phyloP scores from a whole-genome alignment of 176 grass and related monocot genomes.

The Musa troglodytarum region DNA sequence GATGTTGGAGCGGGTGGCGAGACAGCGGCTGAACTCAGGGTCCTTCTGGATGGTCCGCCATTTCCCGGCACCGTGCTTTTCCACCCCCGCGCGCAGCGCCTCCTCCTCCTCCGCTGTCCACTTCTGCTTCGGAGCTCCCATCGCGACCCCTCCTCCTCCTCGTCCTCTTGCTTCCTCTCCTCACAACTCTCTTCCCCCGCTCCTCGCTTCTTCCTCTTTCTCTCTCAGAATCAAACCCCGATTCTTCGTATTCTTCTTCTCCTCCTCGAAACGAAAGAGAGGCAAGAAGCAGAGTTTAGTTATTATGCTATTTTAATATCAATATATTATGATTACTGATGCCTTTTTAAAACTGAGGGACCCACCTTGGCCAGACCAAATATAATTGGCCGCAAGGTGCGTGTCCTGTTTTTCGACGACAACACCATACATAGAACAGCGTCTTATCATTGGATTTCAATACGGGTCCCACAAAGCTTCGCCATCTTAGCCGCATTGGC shows the following conservation, averaged over 20 bases:
- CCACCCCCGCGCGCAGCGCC: conserved; percentile 74
- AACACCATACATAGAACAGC: too few relatives aligned
- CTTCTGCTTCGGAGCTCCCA: conserved; percentile 99
- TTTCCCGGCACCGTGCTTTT: conserved; percentile 91
- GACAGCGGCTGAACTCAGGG: conserved; percentile 81
- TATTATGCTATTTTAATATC: too few relatives aligned
- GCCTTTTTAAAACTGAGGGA: too few relatives aligned
- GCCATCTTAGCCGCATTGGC: too few relatives aligned
- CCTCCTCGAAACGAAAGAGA: too few relatives aligned
- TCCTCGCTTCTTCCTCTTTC: neutral
- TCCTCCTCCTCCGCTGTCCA: conserved; percentile 98
- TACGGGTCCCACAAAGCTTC: too few relatives aligned
- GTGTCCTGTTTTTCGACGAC: too few relatives aligned
- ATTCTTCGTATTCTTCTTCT: neutral
- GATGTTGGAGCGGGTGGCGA: conserved; percentile 94
- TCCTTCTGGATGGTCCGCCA: conserved; percentile 99
- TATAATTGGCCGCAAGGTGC: too few relatives aligned
- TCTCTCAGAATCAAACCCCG: neutral
- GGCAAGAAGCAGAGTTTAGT: too few relatives aligned
- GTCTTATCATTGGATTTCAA: too few relatives aligned
- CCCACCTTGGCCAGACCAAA: too few relatives aligned
- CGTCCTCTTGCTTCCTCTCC: neutral
- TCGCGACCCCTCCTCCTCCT: conserved; percentile 4
- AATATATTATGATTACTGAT: too few relatives aligned
- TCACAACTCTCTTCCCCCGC: neutral